Conservation (phyloP, 2,329 filamentous ascomycete species). For the Scleromitrula shiraiana region DNA sequence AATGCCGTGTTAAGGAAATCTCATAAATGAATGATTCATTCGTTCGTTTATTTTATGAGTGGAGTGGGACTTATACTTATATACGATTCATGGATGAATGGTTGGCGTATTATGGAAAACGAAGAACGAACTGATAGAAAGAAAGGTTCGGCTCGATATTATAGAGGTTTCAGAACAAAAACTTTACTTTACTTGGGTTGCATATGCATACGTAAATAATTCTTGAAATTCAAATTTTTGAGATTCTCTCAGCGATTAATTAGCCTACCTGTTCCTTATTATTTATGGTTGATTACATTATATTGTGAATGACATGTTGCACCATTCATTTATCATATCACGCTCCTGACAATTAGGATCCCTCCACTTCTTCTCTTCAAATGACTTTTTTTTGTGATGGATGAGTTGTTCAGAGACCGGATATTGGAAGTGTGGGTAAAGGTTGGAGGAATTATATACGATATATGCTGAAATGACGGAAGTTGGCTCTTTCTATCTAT, state of each 20-base stretch:
- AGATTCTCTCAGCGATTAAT: no score
- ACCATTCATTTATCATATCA: no score
- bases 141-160: neutral
- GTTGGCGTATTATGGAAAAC: conserved; percentile 1
- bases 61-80: neutral
- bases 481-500: no score
- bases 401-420: no score
- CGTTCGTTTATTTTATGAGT: conserved; percentile 8
- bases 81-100: conserved; percentile 8
- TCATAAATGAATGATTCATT: conserved; percentile 40
- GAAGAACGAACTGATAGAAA: neutral
- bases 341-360: no score
- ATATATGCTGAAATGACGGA: no score
- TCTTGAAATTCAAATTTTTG: neutral
- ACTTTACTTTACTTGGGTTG: neutral
- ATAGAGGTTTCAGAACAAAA: neutral
- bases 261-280: neutral
- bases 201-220: neutral
- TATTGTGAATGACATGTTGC: no score
- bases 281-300: neutral
- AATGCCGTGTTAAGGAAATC: conserved; percentile 76
- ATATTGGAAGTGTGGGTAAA: no score
- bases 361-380: no score
- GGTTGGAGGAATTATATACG: no score
- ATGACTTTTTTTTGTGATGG: no score